Evolutionary conservation across 495 filamentous ascomycete species (phyloP).

Genomic region (Podospora tetraspora): DNA sequence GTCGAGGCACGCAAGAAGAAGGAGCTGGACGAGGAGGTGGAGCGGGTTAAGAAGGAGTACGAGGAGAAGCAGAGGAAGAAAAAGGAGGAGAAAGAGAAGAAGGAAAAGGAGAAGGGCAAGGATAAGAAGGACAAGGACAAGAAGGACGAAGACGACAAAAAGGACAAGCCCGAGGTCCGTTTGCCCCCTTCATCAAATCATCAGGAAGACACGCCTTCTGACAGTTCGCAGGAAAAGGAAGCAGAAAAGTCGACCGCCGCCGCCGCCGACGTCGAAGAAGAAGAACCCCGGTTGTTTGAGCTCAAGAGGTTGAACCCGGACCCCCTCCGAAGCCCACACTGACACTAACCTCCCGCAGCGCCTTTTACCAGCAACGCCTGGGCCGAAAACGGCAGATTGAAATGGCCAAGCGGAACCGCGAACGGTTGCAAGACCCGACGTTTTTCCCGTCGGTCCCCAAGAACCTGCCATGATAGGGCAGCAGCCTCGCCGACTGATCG

Average conservation of each 20-base stretch:
- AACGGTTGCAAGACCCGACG: slow-evolving; percentile 71
- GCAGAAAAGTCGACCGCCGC: slow-evolving; percentile 22
- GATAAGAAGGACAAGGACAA: slow-evolving; percentile 54
- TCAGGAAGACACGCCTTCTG: background rate
- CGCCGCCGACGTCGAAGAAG: slow-evolving; percentile 48
- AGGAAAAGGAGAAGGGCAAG: slow-evolving; percentile 42
- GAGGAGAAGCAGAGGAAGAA: slow-evolving; percentile 64
- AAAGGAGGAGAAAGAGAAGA: slow-evolving; percentile 42
- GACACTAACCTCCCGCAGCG: slow-evolving; percentile 42
- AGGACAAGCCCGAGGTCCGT: slow-evolving; percentile 40
- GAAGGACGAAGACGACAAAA: slow-evolving; percentile 39
- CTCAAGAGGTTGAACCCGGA: slow-evolving; percentile 64
- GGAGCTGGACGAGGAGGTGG: slow-evolving; percentile 66
- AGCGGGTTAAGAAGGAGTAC: slow-evolving; percentile 71
- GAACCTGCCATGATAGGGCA: slow-evolving; percentile 46
- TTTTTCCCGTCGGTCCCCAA: slow-evolving; percentile 82
- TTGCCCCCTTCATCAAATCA: background rate
- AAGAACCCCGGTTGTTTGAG: slow-evolving; percentile 74
- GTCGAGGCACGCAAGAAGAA: slow-evolving; percentile 63
- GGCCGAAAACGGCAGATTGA: slow-evolving; percentile 74
- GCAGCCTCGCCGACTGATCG: background rate
- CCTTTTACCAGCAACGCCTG: slow-evolving; percentile 80
- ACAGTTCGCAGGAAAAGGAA: slow-evolving; percentile 15
- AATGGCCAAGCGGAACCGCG: slow-evolving; percentile 72
- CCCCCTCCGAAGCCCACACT: background rate